Evolutionary conservation across 2,329 filamentous ascomycete species (phyloP).

Genomic region (Pyricularia pennisetigena): DNA sequence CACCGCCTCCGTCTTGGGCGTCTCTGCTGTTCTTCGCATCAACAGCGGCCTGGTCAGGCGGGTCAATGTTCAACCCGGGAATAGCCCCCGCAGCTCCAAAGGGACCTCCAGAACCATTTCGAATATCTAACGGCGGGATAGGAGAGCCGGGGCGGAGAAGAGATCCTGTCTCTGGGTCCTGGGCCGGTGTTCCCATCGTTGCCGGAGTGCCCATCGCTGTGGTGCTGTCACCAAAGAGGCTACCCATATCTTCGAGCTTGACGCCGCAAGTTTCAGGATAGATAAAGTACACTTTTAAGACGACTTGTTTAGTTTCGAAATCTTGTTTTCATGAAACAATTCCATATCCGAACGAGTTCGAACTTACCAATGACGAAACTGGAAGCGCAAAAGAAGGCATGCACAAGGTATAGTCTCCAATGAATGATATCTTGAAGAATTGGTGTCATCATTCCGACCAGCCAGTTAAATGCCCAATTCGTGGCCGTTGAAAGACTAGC

Average conservation of each 20-base stretch:
- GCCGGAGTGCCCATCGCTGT: slow-evolving; percentile 68
- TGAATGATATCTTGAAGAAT: slow-evolving; percentile 84
- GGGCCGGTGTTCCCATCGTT: slow-evolving; percentile 68
- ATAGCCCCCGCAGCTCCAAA: slow-evolving; percentile 59
- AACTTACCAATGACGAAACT: slow-evolving; percentile 92
- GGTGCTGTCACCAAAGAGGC: slow-evolving; percentile 85
- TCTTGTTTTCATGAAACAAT: background rate
- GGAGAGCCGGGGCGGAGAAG: slow-evolving; percentile 72
- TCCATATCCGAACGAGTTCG: no score
- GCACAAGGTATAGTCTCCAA: slow-evolving; percentile 89
- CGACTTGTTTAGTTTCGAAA: background rate
- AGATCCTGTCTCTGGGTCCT: slow-evolving; percentile 67
- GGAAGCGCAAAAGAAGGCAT: slow-evolving; percentile 91
- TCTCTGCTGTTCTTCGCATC: slow-evolving; percentile 16
- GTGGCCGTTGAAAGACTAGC: slow-evolving; percentile 91
- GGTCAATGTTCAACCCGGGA: slow-evolving; percentile 73
- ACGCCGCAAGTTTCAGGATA: slow-evolving; percentile 97
- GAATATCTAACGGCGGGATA: slow-evolving; percentile 65
- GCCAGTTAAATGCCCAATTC: slow-evolving; percentile 98
- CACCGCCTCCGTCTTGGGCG: slow-evolving; percentile 24
- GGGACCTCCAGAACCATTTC: slow-evolving; percentile 26
- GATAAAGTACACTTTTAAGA: slow-evolving; percentile 79
- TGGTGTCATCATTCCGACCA: slow-evolving; percentile 91
- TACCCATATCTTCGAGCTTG: slow-evolving; percentile 92
- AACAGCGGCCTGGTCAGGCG: slow-evolving; percentile 51